These are phyloP conservation scores for Dendrobium nobile DNA, from an alignment of 106 monocot genomes.

Conservation along the genomic window DNA sequence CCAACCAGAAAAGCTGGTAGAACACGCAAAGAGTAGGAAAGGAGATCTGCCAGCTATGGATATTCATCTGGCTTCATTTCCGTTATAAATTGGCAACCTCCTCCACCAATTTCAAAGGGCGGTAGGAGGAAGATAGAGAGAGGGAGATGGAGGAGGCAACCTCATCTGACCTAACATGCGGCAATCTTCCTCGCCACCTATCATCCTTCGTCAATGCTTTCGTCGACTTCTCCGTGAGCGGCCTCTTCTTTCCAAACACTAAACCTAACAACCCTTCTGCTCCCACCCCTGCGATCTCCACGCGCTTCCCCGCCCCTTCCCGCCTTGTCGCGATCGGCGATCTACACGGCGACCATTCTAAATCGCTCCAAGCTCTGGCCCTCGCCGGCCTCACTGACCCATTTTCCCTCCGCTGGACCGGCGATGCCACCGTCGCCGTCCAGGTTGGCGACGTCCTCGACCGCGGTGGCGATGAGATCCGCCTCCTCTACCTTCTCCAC, in stretches of 20 bases:
- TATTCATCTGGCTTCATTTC: too few relatives aligned
- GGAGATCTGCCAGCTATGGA: too few relatives aligned
- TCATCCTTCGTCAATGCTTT: conserved; percentile 92
- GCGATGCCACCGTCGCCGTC: conserved; percentile 57
- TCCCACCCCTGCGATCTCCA: conserved; percentile 21
- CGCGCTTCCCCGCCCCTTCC: conserved; percentile 35
- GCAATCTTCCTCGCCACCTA: conserved; percentile 37
- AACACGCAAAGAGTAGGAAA: too few relatives aligned
- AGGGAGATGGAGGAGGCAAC: background rate
- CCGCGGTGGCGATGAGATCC: conserved; percentile 83
- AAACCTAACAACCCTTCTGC: conserved; percentile 15
- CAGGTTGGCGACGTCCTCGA: conserved; percentile 93
- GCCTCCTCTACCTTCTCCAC: conserved; percentile 71
- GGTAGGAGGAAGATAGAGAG: background rate
- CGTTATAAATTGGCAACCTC: too few relatives aligned
- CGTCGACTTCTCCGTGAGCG: conserved; percentile 86
- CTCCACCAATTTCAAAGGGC: background rate
- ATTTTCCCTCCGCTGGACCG: conserved; percentile 48
- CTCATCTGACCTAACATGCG: conserved; percentile 28
- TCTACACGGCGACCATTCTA: conserved; percentile 76
- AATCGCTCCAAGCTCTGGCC: conserved; percentile 51
- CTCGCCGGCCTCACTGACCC: conserved; percentile 59
- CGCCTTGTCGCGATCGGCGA: conserved; percentile 90
- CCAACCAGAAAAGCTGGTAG: too few relatives aligned
- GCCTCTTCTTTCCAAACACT: conserved; percentile 49